Base-by-base conservation (phyloP, 2,329 filamentous ascomycete species). In the Clarireedia sp. region DNA sequence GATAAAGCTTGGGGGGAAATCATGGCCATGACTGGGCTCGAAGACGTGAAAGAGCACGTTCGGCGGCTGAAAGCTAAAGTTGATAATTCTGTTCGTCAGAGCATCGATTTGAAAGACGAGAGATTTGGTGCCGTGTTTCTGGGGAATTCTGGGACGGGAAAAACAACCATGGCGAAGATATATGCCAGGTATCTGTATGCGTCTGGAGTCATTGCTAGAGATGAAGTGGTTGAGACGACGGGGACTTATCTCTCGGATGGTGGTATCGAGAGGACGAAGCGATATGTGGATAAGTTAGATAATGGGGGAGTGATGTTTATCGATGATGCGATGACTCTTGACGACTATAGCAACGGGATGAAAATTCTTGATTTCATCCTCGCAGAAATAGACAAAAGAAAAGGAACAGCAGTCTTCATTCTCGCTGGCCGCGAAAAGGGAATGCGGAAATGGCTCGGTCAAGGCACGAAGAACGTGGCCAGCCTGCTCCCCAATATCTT, bases 281-380 rank as follows among this genome's bases (percentile, higher is more conserved):
- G 75, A 14, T 67, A 82, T 0, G 70, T 87, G 9, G 74, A 84
- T 2, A 62, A 72, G 0, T 73, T 90, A 0, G 66, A 81, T 2
- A 71, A 82, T 85, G 85, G 86, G 0, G 87, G 87, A 0, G 83
- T 83, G 0, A 62, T 89, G 1, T 90, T 91, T 64, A 84, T 91
- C 21, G 87, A 92, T 57, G 86, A 91, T 66, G 45, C 52, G 14
- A 50, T 49, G 45, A 43, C 47, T 7, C 19, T 55, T 8, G 46
- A 50, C 3, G 40, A 55, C 19, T 50, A 55, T 26, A 41, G 46
- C 37, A 44, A 55, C 6, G 52, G 46, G 3, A n/a, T 14, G 24
- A 50, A 44, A 0, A 85, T 89, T 0, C 71, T 91, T 0, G 86
- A 91, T 58, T 87, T 77, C 57, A 72, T 91, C 0, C 76, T 90